Base-by-base conservation (phyloP, 73 alveolate species). In the Durusdinium trenchii region DNA sequence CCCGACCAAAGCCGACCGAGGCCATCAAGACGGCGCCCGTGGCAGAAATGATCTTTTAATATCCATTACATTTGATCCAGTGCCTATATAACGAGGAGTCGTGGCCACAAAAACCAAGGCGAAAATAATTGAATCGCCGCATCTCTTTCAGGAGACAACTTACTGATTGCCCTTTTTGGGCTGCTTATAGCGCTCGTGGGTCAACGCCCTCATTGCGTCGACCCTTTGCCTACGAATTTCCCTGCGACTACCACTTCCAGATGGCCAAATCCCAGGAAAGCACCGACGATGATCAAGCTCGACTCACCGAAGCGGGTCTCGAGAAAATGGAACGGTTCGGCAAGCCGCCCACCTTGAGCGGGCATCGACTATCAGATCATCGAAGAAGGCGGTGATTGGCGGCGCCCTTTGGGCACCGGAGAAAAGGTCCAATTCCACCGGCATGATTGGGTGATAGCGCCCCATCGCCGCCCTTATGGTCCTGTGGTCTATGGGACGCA, bases 11-110 rank as follows among this genome's bases (percentile, higher is more conserved):
- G 95, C 95, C 20, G n/a, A n/a, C n/a, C n/a, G 95, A 87, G 48
- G 14, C 85, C n/a, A 46, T 87, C 52, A 60, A 64, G 69, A 87
- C 95, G 4, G 95, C 95, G 52, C 95, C 67, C 23, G 69, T 61
- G 42, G 43, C 95, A 28, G 71, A 60, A 1, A 61, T 87, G 6
- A 6, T 69, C 20, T 20, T 87, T 48, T 16, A 46, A 6, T 87
- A 28, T 43, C 61, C 61, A 1, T 50, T 87, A 12, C 42, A 46
- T 30, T 46, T 87, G 64, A 7, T 87, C 61, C 42, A 61, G 1
- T 45, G 64, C 14, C 50, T 50, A 6, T n/a, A 6, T 26, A 38
- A 30, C 3, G 64, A 26, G 9, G 95, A 42, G 62, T 71, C 83
- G 35, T 32, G 67, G 69, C 95, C 95, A 14, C 0, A 35, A 3